A percentile compares a stretch with the other conserved stretches of the same genome.
Conservation (phyloP, 441 rosid genomes). For the Pelargonium cotyledonis region DNA sequence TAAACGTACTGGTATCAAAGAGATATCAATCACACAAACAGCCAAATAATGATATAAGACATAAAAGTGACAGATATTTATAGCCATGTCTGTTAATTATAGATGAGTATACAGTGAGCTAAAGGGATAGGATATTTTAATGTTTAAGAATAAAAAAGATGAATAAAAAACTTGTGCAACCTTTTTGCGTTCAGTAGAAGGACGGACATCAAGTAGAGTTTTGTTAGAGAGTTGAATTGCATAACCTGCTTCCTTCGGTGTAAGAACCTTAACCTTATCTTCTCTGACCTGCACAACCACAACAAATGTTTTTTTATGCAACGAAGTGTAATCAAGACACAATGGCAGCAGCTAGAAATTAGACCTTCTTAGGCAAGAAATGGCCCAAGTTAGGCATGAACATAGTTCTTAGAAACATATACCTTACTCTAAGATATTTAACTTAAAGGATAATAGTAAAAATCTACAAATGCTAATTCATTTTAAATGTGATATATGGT, state of each 20-base stretch:
- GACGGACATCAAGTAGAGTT: constrained; percentile 79
- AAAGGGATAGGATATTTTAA: not conserved
- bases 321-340: too few species aligned
- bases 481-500: too few species aligned
- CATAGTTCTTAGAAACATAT: too few species aligned
- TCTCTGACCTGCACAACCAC: constrained; percentile 51
- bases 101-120: constrained; percentile 6
- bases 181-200: constrained; percentile 63
- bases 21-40: constrained; percentile 8
- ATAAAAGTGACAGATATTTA: not conserved
- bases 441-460: too few species aligned
- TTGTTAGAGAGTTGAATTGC: constrained; percentile 82
- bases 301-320: not conserved
- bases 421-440: too few species aligned
- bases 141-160: constrained; percentile 1
- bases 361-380: too few species aligned
- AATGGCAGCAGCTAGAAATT: too few species aligned
- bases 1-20: not conserved
- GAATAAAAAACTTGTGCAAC: constrained; percentile 26
- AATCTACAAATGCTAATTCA: too few species aligned
- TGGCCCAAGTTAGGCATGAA: too few species aligned
- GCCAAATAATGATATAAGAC: not conserved
- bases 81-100: not conserved
- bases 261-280: constrained; percentile 70
- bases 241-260: constrained; percentile 88